These are phyloP conservation scores for Diaporthe ilicicola DNA, from an alignment of 2,329 filamentous ascomycete species.

Conservation along the genomic window DNA sequence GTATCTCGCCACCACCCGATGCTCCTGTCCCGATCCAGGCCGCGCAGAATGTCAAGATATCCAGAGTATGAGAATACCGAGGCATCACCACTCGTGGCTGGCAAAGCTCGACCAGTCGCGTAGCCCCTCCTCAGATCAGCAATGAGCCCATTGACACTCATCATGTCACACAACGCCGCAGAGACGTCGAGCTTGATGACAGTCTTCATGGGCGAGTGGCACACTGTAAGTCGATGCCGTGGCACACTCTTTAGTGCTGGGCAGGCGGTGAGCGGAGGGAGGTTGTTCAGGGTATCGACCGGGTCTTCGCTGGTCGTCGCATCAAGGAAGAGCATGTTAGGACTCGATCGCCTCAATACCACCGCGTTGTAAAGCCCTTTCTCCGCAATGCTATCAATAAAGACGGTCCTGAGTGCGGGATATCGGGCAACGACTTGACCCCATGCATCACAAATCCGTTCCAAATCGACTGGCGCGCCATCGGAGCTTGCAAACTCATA, in stretches of 20 bases:
- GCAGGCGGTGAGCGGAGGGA: conserved; percentile 51
- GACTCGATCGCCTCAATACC: conserved; percentile 55
- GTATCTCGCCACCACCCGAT: conserved; percentile 56
- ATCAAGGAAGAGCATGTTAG: conserved; percentile 63
- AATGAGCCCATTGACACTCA: conserved; percentile 56
- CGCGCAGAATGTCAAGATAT: conserved; percentile 48
- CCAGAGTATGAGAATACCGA: conserved; percentile 47
- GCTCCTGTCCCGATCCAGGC: conserved; percentile 44
- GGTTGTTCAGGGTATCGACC: conserved; percentile 48
- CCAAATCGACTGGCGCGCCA: conserved; percentile 50
- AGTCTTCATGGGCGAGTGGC: conserved; percentile 52
- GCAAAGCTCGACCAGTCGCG: conserved; percentile 47
- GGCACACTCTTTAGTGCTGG: conserved; percentile 48
- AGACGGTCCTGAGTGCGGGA: conserved; percentile 57
- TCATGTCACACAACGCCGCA: conserved; percentile 59
- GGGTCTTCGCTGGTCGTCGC: conserved; percentile 49
- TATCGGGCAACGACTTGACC: conserved; percentile 56
- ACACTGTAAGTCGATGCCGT: conserved; percentile 60
- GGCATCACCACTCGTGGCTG: conserved; percentile 35
- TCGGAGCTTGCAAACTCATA: conserved; percentile 54
- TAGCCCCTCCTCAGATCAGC: conserved; percentile 57
- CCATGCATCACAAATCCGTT: conserved; percentile 59
- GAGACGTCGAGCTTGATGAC: conserved; percentile 60
- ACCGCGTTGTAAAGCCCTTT: conserved; percentile 60
- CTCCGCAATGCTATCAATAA: conserved; percentile 58